phyloP scores from a whole-genome alignment of 2,329 filamentous ascomycete species.

The Moelleriella libera region DNA sequence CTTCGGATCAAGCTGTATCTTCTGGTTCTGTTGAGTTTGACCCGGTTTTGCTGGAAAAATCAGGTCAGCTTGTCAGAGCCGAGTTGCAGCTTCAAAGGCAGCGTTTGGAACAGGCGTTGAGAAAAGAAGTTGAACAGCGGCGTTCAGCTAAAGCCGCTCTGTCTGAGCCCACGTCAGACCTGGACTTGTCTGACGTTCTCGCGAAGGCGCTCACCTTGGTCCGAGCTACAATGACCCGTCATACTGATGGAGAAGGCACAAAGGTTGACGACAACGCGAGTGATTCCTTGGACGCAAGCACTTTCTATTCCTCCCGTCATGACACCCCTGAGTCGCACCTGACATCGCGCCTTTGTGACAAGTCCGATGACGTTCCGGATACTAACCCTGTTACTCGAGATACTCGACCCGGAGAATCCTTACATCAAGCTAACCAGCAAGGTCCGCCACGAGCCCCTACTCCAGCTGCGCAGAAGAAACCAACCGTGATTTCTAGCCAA shows the following conservation, averaged over 20 bases:
- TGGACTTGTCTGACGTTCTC: conserved; percentile 61
- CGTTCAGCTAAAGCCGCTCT: conserved; percentile 29
- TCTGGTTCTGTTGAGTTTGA: conserved; percentile 55
- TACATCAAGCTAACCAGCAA: not conserved
- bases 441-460: not conserved
- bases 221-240: conserved; percentile 48
- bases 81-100: conserved; percentile 70
- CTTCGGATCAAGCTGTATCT: conserved; percentile 17
- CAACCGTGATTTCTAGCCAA: not conserved
- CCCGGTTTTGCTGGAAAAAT: conserved; percentile 74
- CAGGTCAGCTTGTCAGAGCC: conserved; percentile 68
- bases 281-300: conserved; percentile 85
- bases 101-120: conserved; percentile 62
- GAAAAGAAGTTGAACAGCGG: conserved; percentile 60
- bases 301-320: conserved; percentile 90
- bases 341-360: conserved; percentile 33
- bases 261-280: conserved; percentile 48
- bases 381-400: conserved; percentile 5
- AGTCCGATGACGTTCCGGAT: conserved; percentile 17
- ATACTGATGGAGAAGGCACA: conserved; percentile 36
- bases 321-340: conserved; percentile 52
- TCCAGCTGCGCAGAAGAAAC: not conserved
- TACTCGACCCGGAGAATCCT: conserved; percentile 3
- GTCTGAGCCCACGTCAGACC: conserved; percentile 44
- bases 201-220: conserved; percentile 57